Evolutionary conservation across 768 basidiomycete species (phyloP).

Genomic region (Hortiboletus campestris): DNA sequence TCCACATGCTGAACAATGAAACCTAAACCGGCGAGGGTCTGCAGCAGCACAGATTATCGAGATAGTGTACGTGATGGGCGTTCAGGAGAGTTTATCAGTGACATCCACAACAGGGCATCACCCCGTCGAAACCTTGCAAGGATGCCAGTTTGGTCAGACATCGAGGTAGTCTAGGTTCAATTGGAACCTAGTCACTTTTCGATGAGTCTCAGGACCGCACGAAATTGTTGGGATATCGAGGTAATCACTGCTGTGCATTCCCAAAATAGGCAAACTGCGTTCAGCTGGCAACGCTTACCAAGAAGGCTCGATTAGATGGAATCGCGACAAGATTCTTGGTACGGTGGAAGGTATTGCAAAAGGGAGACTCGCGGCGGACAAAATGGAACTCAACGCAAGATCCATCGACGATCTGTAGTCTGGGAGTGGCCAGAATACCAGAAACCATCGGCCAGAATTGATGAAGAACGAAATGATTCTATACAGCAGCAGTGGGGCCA

Average conservation of each 20-base stretch:
- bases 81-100: constrained; percentile 49
- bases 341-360: constrained; percentile 46
- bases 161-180: constrained; percentile 44
- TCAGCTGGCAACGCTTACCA: constrained; percentile 42
- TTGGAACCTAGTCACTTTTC: constrained; percentile 40
- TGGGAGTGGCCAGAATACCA: constrained; percentile 53
- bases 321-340: constrained; percentile 44
- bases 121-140: constrained; percentile 49
- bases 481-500: constrained; percentile 45
- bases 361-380: constrained; percentile 45
- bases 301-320: constrained; percentile 47
- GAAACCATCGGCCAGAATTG: constrained; percentile 47
- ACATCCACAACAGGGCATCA: constrained; percentile 47
- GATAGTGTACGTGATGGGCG: constrained; percentile 51
- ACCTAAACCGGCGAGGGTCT: constrained; percentile 58
- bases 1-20: constrained; percentile 59
- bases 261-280: constrained; percentile 54
- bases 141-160: constrained; percentile 53
- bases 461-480: constrained; percentile 41
- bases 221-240: constrained; percentile 52
- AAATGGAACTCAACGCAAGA: constrained; percentile 58
- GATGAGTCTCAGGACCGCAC: constrained; percentile 60
- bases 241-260: constrained; percentile 51
- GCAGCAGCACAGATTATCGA: constrained; percentile 49
- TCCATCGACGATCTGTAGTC: constrained; percentile 47